Conservation (phyloP, 192 early-diverging fungal species). For the Chytriomyces sp. region DNA sequence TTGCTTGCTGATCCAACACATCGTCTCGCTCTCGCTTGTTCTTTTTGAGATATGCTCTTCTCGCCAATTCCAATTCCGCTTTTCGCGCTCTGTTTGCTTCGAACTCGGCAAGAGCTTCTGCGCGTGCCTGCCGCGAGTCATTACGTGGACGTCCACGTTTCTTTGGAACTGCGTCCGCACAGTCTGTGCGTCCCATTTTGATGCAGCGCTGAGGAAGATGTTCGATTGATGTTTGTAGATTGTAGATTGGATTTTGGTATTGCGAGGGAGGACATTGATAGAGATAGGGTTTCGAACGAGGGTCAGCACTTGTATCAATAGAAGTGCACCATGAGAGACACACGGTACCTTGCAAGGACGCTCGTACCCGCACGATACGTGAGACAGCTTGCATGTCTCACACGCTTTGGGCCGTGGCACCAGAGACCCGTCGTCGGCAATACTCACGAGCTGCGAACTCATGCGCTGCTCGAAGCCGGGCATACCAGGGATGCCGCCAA, state of each 20-base stretch:
- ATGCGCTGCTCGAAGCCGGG: too few species aligned
- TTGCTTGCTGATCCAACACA: too few species aligned
- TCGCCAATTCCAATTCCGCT: too few species aligned
- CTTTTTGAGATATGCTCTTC: too few species aligned
- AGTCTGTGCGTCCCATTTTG: neutral
- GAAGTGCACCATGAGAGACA: neutral
- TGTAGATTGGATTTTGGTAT: too few species aligned
- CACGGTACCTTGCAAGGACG: neutral
- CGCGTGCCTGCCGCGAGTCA: neutral
- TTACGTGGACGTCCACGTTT: slow-evolving; percentile 5
- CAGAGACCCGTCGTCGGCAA: too few species aligned
- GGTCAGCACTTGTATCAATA: neutral
- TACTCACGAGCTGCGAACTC: too few species aligned
- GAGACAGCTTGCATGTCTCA: slow-evolving; percentile 4
- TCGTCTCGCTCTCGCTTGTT: too few species aligned
- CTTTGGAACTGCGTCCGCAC: neutral
- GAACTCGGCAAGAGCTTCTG: neutral
- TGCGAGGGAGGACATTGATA: neutral
- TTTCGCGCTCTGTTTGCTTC: too few species aligned
- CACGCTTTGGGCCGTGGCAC: slow-evolving; percentile 13
- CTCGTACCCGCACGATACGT: slow-evolving; percentile 11
- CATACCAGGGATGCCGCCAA: too few species aligned
- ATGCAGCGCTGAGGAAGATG: neutral
- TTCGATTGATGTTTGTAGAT: neutral
- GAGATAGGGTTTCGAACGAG: neutral